Conservation (phyloP, 345 rosid genomes). For the Aethionema arabicum region DNA sequence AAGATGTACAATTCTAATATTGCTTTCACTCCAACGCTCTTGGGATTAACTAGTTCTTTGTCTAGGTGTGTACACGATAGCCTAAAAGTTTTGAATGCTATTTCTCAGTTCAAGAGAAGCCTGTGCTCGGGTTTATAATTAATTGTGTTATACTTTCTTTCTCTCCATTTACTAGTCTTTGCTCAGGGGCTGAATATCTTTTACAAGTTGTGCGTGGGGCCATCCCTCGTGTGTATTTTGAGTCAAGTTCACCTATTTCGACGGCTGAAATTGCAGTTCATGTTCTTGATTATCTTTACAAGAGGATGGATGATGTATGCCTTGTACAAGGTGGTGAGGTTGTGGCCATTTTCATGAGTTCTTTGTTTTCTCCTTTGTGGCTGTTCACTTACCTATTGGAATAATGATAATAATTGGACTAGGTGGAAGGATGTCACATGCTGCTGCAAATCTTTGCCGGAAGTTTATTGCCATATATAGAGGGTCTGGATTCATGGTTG, state of each 20-base stretch:
- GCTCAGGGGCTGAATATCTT: slow-evolving; percentile 37
- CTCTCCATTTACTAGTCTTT: slow-evolving; percentile 28
- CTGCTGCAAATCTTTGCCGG: slow-evolving; percentile 76
- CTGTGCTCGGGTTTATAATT: background rate
- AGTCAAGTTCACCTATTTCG: slow-evolving; percentile 48
- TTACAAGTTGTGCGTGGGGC: slow-evolving; percentile 73
- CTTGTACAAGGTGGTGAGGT: slow-evolving; percentile 97
- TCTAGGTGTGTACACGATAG: slow-evolving; percentile 55
- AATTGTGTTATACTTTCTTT: background rate
- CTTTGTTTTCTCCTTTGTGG: slow-evolving; percentile 14
- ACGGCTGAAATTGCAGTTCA: slow-evolving; percentile 65
- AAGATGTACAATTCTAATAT: slow-evolving; percentile 46
- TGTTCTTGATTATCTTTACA: slow-evolving; percentile 76
- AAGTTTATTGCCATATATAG: slow-evolving; percentile 70
- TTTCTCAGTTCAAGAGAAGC: background rate
- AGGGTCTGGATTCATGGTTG: slow-evolving; percentile 87
- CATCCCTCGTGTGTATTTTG: slow-evolving; percentile 56
- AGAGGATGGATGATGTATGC: slow-evolving; percentile 72
- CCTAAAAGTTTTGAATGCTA: background rate
- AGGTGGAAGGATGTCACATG: slow-evolving; percentile 83
- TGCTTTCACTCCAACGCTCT: slow-evolving; percentile 60
- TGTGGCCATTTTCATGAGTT: slow-evolving; percentile 33
- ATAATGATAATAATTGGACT: slow-evolving; percentile 38
- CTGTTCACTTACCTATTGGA: slow-evolving; percentile 16
- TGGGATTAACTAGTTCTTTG: slow-evolving; percentile 75